Evolutionary conservation across 1,139 yeast genomes (phyloP).

Genomic region (Pichia sorboxylosa): DNA sequence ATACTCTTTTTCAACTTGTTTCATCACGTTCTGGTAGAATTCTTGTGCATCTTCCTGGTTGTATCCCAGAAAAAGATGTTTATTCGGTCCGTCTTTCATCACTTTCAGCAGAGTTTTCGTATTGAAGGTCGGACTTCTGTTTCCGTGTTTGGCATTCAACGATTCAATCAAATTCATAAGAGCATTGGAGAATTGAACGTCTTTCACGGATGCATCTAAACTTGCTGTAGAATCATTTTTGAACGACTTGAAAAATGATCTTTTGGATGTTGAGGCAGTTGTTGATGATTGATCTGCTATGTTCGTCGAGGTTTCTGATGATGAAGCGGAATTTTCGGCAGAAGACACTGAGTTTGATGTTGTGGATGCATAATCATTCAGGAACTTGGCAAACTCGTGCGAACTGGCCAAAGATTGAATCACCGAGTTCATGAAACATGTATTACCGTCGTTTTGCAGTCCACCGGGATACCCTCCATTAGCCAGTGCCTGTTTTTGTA

Average conservation of each 20-base stretch:
- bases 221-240: neutral
- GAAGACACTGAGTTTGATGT: neutral
- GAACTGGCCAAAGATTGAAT: constrained; percentile 77
- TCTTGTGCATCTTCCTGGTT: constrained; percentile 95
- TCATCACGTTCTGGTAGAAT: constrained; percentile 71
- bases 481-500: constrained; percentile 26
- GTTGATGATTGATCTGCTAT: neutral
- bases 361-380: constrained; percentile 31
- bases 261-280: neutral
- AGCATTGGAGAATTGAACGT: constrained; percentile 39
- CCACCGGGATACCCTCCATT: constrained; percentile 78
- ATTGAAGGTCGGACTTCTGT: constrained; percentile 47
- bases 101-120: constrained; percentile 53
- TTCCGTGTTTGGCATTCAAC: constrained; percentile 47
- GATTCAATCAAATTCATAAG: constrained; percentile 39
- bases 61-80: constrained; percentile 65
- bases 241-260: neutral
- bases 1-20: constrained; percentile 59
- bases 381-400: constrained; percentile 43
- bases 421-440: constrained; percentile 89
- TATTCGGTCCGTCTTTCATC: constrained; percentile 72
- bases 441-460: constrained; percentile 77
- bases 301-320: neutral
- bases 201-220: neutral
- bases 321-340: neutral